These are phyloP conservation scores for Pouteria glomerata DNA, from an alignment of 148 eudicot genomes.

Conservation along the genomic window DNA sequence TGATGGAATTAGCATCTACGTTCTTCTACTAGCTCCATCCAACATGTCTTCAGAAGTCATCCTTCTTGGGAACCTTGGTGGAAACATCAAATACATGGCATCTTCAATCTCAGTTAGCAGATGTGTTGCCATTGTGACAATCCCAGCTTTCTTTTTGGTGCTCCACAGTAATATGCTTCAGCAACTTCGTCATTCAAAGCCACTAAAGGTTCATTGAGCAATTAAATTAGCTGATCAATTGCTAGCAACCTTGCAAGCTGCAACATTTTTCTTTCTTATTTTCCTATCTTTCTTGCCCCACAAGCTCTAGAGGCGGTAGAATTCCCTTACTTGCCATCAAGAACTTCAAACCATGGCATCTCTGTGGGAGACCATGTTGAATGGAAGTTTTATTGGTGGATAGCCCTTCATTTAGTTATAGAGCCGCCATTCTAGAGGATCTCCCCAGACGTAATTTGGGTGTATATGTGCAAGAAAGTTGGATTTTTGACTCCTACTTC, in stretches of 20 bases:
- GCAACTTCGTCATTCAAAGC: conserved; percentile 73
- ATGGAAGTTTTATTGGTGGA: conserved; percentile 90
- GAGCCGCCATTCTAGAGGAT: conserved; percentile 88
- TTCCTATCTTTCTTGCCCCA: conserved; percentile 80
- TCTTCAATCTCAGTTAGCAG: conserved; percentile 79
- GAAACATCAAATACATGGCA: conserved; percentile 70
- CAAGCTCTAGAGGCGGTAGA: conserved; percentile 68
- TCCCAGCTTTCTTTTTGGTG: conserved; percentile 86
- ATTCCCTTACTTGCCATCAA: conserved; percentile 78
- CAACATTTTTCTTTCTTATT: conserved; percentile 76
- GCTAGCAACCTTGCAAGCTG: conserved; percentile 87
- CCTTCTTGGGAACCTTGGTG: conserved; percentile 82
- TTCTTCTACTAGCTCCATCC: conserved; percentile 30
- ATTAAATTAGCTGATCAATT: conserved; percentile 86
- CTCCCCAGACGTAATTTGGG: conserved; percentile 78
- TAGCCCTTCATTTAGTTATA: conserved; percentile 71
- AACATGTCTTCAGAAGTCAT: conserved; percentile 71
- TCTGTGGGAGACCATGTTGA: conserved; percentile 86
- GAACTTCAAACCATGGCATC: conserved; percentile 93
- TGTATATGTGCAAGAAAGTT: conserved; percentile 77
- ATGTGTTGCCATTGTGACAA: conserved; percentile 81
- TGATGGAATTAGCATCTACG: background rate
- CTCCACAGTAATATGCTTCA: conserved; percentile 68
- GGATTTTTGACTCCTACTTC: no score
- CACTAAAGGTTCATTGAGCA: conserved; percentile 92